Percentiles rank a stretch among this genome's conserved stretches.
Conservation (phyloP, 192 early-diverging fungal species). For the Coemansia sp. region DNA sequence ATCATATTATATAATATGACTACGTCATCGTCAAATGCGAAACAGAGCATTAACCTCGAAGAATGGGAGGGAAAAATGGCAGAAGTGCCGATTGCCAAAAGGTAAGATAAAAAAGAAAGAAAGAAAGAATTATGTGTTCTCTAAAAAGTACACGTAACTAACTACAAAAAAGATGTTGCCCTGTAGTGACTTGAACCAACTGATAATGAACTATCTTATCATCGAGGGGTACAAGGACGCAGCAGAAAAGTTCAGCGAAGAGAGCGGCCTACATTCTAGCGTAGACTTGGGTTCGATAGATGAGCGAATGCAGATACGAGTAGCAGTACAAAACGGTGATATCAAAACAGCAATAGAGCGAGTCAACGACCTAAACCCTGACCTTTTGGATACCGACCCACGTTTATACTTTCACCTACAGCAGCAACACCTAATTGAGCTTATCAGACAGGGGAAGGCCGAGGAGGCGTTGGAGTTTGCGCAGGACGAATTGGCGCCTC, state of each 20-base stretch:
- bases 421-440: conserved; percentile 96
- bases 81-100: conserved; percentile 83
- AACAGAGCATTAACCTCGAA: conserved; percentile 66
- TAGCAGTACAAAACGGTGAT: conserved; percentile 87
- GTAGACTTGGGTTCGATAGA: conserved; percentile 90
- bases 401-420: conserved; percentile 94
- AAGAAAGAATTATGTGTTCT: background rate
- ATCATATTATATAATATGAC: conserved; percentile 26
- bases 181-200: conserved; percentile 89
- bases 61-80: conserved; percentile 87
- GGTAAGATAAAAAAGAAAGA: conserved; percentile 52
- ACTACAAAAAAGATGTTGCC: background rate
- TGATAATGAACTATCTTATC: conserved; percentile 98
- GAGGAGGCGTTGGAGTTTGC: conserved; percentile 93
- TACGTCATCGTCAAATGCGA: conserved; percentile 52
- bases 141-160: background rate
- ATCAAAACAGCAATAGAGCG: conserved; percentile 93
- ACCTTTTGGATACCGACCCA: conserved; percentile 95
- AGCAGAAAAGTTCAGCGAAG: conserved; percentile 92
- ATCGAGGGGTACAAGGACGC: conserved; percentile 99
- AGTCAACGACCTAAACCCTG: conserved; percentile 99
- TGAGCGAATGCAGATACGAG: conserved; percentile 93
- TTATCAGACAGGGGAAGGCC: conserved; percentile 81
- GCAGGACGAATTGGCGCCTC: conserved; percentile 95
- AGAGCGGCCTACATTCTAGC: conserved; percentile 77